These are phyloP conservation scores for Macrolepiota dolichaula DNA, from an alignment of 768 basidiomycete genomes.

Conservation along the genomic window DNA sequence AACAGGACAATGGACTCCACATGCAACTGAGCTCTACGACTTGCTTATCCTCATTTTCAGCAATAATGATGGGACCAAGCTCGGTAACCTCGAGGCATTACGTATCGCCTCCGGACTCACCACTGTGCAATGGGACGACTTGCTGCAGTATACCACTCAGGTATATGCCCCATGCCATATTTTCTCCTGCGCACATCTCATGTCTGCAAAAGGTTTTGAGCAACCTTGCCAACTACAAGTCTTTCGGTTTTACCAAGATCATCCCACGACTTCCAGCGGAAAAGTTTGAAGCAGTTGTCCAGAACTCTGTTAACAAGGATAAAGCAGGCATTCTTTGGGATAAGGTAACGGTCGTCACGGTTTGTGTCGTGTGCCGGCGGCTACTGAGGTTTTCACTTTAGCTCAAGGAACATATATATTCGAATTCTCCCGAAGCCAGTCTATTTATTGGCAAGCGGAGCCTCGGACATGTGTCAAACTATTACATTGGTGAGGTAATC, in stretches of 20 bases:
- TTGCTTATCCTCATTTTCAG: slow-evolving; percentile 70
- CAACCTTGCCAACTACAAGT: slow-evolving; percentile 73
- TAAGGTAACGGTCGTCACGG: slow-evolving; percentile 35
- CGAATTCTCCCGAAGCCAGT: slow-evolving; percentile 56
- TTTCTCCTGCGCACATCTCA: background rate
- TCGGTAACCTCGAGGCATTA: slow-evolving; percentile 54
- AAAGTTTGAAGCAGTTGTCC: slow-evolving; percentile 63
- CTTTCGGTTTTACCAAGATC: slow-evolving; percentile 86
- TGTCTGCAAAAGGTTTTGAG: slow-evolving; percentile 39
- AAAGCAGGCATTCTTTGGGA: slow-evolving; percentile 61
- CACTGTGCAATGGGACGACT: slow-evolving; percentile 60
- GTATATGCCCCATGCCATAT: slow-evolving; percentile 34
- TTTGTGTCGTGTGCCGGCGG: background rate
- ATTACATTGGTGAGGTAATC: slow-evolving; percentile 74
- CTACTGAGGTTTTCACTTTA: slow-evolving; percentile 23
- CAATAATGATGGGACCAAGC: slow-evolving; percentile 39
- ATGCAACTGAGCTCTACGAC: slow-evolving; percentile 67
- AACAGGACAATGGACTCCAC: slow-evolving; percentile 72
- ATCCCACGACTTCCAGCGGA: slow-evolving; percentile 62
- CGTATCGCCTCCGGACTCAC: slow-evolving; percentile 51
- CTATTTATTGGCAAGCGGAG: slow-evolving; percentile 79
- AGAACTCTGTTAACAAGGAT: slow-evolving; percentile 54
- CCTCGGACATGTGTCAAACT: slow-evolving; percentile 78
- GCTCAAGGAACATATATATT: slow-evolving; percentile 77
- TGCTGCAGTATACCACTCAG: slow-evolving; percentile 74